Evolutionary conservation across 345 rosid genomes (phyloP).

Genomic region (Camelina hispida): DNA sequence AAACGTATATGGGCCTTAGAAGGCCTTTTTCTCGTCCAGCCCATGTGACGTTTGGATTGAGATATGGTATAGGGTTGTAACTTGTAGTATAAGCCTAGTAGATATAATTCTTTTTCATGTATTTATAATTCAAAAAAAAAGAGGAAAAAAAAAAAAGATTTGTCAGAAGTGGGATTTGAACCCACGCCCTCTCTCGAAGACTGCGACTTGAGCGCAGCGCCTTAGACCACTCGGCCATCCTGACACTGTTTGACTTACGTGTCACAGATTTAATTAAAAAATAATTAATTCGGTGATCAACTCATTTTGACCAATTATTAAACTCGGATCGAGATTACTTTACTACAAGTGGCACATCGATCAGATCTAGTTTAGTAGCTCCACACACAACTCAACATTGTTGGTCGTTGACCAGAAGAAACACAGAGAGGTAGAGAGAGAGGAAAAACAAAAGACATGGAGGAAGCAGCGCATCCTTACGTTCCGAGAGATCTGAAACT

Average conservation of each 20-base stretch:
- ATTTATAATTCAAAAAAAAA: no score
- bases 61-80: neutral
- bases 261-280: neutral
- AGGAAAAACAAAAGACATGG: slow-evolving; percentile 14
- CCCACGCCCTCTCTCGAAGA: slow-evolving; percentile 58
- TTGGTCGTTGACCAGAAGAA: slow-evolving; percentile 15
- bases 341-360: neutral
- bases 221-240: slow-evolving; percentile 94
- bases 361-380: slow-evolving; percentile 13
- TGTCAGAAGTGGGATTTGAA: slow-evolving; percentile 54
- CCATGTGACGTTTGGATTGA: neutral
- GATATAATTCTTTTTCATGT: neutral
- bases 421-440: neutral
- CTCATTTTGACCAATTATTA: neutral
- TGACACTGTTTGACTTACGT: neutral
- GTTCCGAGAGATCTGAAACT: slow-evolving; percentile 79
- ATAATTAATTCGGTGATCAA: neutral
- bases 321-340: neutral
- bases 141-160: no score
- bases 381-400: neutral
- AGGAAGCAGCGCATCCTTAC: slow-evolving; percentile 64
- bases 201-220: slow-evolving; percentile 91
- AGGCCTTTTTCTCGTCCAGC: neutral
- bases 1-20: neutral
- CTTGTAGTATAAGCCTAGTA: neutral